Percentiles rank a stretch among this genome's conserved stretches.
phyloP scores from a whole-genome alignment of 371 early-diverging fungal genomes.

The Thermomucor indicae-seudaticae region DNA sequence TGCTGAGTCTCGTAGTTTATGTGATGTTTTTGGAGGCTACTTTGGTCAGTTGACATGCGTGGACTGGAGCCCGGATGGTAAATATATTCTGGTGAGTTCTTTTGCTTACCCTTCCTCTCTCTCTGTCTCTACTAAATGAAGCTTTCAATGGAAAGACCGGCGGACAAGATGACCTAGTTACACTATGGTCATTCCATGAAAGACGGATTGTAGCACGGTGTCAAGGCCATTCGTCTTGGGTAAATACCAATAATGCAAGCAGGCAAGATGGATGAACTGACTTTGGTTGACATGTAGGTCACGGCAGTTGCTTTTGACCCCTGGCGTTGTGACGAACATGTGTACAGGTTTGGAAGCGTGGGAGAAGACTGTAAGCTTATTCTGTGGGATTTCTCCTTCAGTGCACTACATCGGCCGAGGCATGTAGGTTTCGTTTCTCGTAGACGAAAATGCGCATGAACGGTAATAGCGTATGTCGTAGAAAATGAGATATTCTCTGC shows the following conservation, averaged over 20 bases:
- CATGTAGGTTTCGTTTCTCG: constrained; percentile 36
- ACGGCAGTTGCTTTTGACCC: constrained; percentile 92
- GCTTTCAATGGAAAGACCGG: constrained; percentile 67
- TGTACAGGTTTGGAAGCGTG: constrained; percentile 87
- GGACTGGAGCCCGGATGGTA: constrained; percentile 92
- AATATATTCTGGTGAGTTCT: constrained; percentile 75
- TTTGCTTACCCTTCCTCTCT: not conserved
- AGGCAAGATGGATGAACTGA: not conserved
- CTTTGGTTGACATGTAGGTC: constrained; percentile 25
- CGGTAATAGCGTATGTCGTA: no score
- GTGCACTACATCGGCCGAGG: constrained; percentile 74
- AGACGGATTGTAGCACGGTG: constrained; percentile 81
- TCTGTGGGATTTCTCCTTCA: constrained; percentile 92
- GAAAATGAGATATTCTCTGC: no score
- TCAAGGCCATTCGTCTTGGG: constrained; percentile 93
- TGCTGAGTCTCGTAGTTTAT: constrained; percentile 29
- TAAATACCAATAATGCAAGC: not conserved
- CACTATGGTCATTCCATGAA: constrained; percentile 84
- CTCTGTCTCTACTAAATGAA: not conserved
- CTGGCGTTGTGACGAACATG: constrained; percentile 77
- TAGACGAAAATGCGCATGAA: not conserved
- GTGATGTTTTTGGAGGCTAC: constrained; percentile 72
- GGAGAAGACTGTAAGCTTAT: constrained; percentile 88
- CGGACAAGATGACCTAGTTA: constrained; percentile 95
- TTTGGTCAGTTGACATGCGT: constrained; percentile 88